These are phyloP conservation scores for Cicer arietinum DNA, from an alignment of 306 rosid species.

Conservation along the genomic window DNA sequence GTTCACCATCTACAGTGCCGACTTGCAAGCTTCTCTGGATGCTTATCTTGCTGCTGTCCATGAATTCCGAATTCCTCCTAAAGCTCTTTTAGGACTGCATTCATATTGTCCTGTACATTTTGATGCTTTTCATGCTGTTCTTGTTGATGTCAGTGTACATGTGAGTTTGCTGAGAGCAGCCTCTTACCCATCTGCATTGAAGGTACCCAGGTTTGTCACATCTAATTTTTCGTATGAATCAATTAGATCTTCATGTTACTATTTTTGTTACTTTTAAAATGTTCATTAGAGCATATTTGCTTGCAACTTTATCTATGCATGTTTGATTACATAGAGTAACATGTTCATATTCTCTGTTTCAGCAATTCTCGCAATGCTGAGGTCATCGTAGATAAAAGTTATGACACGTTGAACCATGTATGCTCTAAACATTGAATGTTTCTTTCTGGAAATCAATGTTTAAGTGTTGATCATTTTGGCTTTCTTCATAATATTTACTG, in stretches of 20 bases:
- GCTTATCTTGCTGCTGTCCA: constrained; percentile 74
- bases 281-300: constrained; percentile 5
- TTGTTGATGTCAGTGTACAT: constrained; percentile 77
- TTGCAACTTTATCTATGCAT: constrained; percentile 7
- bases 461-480: constrained; percentile 24
- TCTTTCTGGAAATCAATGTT: constrained; percentile 23
- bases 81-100: constrained; percentile 83
- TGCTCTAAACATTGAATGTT: constrained; percentile 41
- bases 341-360: constrained; percentile 46
- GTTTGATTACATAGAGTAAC: constrained; percentile 40
- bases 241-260: background rate
- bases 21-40: constrained; percentile 67
- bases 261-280: background rate
- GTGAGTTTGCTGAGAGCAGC: constrained; percentile 66
- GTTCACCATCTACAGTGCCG: constrained; percentile 54
- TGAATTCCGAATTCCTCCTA: constrained; percentile 82
- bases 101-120: constrained; percentile 86
- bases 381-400: constrained; percentile 46
- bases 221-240: constrained; percentile 16
- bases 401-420: constrained; percentile 57
- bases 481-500: constrained; percentile 20
- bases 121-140: constrained; percentile 79
- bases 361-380: constrained; percentile 50
- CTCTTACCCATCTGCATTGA: constrained; percentile 37
- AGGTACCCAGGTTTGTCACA: constrained; percentile 75